Evolutionary conservation across 495 filamentous ascomycete genomes (phyloP).

Genomic region (Glonium stellatum): DNA sequence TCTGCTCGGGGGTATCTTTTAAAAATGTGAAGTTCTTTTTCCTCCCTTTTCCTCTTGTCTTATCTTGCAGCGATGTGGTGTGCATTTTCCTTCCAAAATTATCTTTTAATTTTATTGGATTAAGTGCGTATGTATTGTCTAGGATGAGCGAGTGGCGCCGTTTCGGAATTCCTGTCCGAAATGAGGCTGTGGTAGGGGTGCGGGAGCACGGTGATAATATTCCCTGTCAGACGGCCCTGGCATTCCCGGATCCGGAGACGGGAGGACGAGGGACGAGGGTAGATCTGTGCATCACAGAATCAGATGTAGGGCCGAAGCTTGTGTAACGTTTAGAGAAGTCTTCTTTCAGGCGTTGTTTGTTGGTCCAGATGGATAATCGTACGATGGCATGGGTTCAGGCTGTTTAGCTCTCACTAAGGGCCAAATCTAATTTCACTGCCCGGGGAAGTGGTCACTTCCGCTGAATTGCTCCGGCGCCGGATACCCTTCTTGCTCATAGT

Average conservation of each 20-base stretch:
- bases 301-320: background rate
- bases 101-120: too few species aligned
- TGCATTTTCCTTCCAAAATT: too few species aligned
- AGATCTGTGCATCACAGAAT: background rate
- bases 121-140: too few species aligned
- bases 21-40: too few species aligned
- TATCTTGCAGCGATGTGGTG: too few species aligned
- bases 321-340: background rate
- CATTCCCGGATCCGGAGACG: background rate
- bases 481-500: slow-evolving; percentile 4
- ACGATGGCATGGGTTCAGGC: too few species aligned
- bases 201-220: background rate
- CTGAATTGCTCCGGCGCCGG: background rate
- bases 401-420: too few species aligned
- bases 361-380: background rate
- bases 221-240: background rate
- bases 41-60: too few species aligned
- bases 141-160: too few species aligned
- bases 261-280: background rate
- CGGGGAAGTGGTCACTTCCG: background rate
- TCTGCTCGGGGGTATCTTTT: background rate
- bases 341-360: background rate
- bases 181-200: background rate
- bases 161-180: too few species aligned
- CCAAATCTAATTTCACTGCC: background rate